phyloP scores from a whole-genome alignment of 768 basidiomycete species.

The Boletellus ananas region DNA sequence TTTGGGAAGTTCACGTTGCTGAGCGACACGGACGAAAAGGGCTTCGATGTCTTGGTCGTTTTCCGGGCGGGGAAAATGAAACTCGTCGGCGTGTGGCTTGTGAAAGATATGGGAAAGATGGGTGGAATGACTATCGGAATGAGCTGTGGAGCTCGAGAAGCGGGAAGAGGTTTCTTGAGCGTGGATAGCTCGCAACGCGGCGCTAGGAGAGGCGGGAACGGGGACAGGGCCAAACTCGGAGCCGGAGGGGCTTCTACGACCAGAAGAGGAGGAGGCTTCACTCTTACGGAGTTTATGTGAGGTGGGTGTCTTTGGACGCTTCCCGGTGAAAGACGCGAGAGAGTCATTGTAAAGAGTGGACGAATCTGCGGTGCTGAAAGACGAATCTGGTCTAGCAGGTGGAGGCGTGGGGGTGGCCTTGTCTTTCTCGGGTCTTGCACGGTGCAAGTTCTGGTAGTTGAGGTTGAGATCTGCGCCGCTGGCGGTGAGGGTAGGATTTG shows the following conservation, averaged over 20 bases:
- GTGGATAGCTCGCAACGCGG: slow-evolving; percentile 49
- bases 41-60: slow-evolving; percentile 73
- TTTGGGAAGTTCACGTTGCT: slow-evolving; percentile 61
- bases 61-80: slow-evolving; percentile 73
- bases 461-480: slow-evolving; percentile 73
- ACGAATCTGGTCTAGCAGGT: slow-evolving; percentile 45
- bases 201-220: slow-evolving; percentile 29
- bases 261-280: slow-evolving; percentile 53
- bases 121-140: slow-evolving; percentile 46
- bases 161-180: slow-evolving; percentile 59
- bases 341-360: slow-evolving; percentile 57
- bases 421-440: slow-evolving; percentile 52
- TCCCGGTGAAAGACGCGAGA: slow-evolving; percentile 34
- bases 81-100: slow-evolving; percentile 52
- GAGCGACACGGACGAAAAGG: slow-evolving; percentile 75
- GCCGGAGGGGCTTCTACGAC: slow-evolving; percentile 45
- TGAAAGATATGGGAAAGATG: slow-evolving; percentile 52
- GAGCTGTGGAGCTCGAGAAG: slow-evolving; percentile 41
- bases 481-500: slow-evolving; percentile 73
- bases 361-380: slow-evolving; percentile 53
- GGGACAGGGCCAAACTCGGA: slow-evolving; percentile 52
- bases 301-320: slow-evolving; percentile 34
- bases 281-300: slow-evolving; percentile 42
- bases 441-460: slow-evolving; percentile 50
- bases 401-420: slow-evolving; percentile 30